Evolutionary conservation across 495 filamentous ascomycete species (phyloP), one percentile per base, ranked within the genome.

Genomic region (Massariosphaeria phaeospora): DNA sequence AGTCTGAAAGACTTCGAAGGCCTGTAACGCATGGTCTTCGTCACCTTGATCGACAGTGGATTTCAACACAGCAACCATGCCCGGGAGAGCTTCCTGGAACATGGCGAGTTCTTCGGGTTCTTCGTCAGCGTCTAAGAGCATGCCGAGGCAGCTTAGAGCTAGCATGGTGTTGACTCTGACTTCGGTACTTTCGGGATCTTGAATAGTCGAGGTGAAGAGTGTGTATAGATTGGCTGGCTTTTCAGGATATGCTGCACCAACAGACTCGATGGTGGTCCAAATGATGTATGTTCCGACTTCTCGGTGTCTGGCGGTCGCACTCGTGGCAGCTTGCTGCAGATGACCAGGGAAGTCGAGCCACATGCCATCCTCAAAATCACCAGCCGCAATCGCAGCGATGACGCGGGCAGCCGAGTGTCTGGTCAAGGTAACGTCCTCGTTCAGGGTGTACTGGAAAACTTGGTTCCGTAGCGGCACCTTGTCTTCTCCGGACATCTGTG

Each of bases 1-100:
- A 27, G 88, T 95, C 73, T 98, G 94, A 79, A 98, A 96, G 45
- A 96, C 91, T 69, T 98, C 93, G 64, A 98, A 98, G 5, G 84
- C 85, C 64, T 91, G 85, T 70, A 88, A 86, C 43, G 84, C 79
- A 55, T 84, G 84, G 60, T 94, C 91, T 55, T 96, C 91, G 64
- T 97, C 84, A 8, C 80, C 77, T 25, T 78, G 75, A 59, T 85
- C 79, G 47, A 97, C 83, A 20, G 86, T 79, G 40, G 83, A 76
- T 75, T 96, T 91, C 42, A 98, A 79, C 9, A 96, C 86, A 18
- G 79, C 78, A 30, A 97, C 90, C 90, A 97, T 95, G 56, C 81
- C 65, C 9, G 93, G 94, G 39, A 97, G 75, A 34, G 89, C 77
- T 24, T 79, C 75, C 70, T 90, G 86, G 67, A 97, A 83, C 23